phyloP scores from a whole-genome alignment of 164 flowering plant species.

The Taxillus chinensis region DNA sequence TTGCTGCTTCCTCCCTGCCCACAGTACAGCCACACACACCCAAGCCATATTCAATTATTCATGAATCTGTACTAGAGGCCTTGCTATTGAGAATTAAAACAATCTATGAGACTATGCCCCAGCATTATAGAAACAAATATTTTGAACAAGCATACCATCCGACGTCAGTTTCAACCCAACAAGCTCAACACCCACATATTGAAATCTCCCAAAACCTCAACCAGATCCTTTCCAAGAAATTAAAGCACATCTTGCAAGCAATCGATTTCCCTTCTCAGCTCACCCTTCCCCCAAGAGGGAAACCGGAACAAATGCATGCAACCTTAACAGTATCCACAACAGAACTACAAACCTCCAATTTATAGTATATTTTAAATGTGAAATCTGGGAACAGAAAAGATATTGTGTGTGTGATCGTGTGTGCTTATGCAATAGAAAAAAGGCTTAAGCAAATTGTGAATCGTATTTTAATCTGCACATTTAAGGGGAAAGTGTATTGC shows the following conservation, averaged over 20 bases:
- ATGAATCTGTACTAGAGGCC: constrained; percentile 24
- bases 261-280: neutral
- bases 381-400: no score
- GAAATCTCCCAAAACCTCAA: neutral
- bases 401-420: no score
- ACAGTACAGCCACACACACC: constrained; percentile 40
- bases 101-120: constrained; percentile 12
- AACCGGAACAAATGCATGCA: no score
- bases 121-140: constrained; percentile 11
- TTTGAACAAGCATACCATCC: constrained; percentile 17
- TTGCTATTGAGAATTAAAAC: constrained; percentile 16
- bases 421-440: no score
- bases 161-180: constrained; percentile 2
- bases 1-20: constrained; percentile 44
- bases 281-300: no score
- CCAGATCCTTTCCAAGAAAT: constrained; percentile 9
- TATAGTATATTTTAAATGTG: no score
- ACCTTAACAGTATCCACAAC: no score
- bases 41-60: constrained; percentile 16
- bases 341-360: no score
- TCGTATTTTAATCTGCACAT: no score
- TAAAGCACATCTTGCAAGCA: constrained; percentile 7
- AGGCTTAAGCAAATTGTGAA: no score
- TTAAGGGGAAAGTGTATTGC: no score
- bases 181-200: constrained; percentile 6